Percentiles rank a stretch among this genome's conserved stretches.
Conservation (phyloP, 306 rosid species). For the Argentina anserina region DNA sequence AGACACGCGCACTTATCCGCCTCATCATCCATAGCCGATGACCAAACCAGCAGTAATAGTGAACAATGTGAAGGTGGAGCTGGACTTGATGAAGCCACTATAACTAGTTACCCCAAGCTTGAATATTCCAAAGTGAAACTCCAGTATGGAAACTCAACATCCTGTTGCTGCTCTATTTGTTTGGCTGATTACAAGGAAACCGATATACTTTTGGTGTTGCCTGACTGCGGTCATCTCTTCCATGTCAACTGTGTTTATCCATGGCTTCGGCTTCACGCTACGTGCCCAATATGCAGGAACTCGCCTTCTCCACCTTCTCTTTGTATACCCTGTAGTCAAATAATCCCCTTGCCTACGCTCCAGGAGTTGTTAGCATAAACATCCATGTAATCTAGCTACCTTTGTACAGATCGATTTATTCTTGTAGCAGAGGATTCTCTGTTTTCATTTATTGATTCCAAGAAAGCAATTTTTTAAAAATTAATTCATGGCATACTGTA, state of each 20-base stretch:
- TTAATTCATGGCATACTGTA: not conserved
- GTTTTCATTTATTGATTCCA: not conserved
- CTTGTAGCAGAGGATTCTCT: not conserved
- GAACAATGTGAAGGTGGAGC: not conserved
- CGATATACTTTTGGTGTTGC: constrained; percentile 41
- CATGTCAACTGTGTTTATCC: constrained; percentile 54
- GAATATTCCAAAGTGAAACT: constrained; percentile 34
- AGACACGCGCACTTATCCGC: not conserved
- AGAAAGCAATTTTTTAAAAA: not conserved
- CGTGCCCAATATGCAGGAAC: constrained; percentile 55
- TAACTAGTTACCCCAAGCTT: constrained; percentile 29
- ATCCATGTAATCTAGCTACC: not conserved
- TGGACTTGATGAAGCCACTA: constrained; percentile 18
- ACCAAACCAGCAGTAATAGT: not conserved
- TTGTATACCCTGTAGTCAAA: not conserved
- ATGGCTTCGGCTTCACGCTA: constrained; percentile 45
- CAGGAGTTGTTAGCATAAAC: not conserved
- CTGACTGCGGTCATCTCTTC: constrained; percentile 54
- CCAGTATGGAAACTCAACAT: constrained; percentile 7
- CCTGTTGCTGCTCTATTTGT: constrained; percentile 44
- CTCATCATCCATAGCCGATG: not conserved
- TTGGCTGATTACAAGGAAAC: constrained; percentile 50
- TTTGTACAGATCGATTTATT: not conserved
- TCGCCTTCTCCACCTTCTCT: not conserved
- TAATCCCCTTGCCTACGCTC: not conserved